Evolutionary conservation across 352 stramenopile species (phyloP).

Genomic region (Phytophthora ohioensis): DNA sequence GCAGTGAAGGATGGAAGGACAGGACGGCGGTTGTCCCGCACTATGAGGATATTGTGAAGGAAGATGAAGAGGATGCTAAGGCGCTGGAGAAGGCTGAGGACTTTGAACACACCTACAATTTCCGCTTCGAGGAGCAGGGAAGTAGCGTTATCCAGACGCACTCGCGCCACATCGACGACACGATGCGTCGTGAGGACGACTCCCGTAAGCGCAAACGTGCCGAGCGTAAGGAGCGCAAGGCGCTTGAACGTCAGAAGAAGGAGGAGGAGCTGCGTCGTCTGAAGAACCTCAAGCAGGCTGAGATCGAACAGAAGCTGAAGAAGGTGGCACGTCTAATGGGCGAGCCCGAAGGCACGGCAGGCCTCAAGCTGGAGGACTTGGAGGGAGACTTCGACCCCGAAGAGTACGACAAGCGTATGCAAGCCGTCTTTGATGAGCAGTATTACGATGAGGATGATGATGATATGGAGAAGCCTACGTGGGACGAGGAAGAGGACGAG

Average conservation of each 20-base stretch:
- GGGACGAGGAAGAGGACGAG: conserved; percentile 84
- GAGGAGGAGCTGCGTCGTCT: conserved; percentile 97
- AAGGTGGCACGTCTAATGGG: conserved; percentile 92
- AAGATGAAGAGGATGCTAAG: conserved; percentile 92
- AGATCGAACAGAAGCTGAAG: conserved; percentile 95
- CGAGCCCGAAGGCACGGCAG: conserved; percentile 47
- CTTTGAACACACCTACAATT: conserved; percentile 99
- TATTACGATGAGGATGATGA: conserved; percentile 95
- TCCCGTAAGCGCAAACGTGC: conserved; percentile 95
- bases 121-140: conserved; percentile 98
- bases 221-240: conserved; percentile 95
- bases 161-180: conserved; percentile 84
- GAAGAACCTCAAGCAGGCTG: conserved; percentile 98
- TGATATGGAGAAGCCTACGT: conserved; percentile 79
- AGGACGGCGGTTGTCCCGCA: conserved; percentile 68
- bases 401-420: conserved; percentile 97
- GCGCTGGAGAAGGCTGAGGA: conserved; percentile 95
- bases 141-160: conserved; percentile 89
- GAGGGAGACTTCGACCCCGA: conserved; percentile 98
- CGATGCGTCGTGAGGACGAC: conserved; percentile 97
- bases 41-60: conserved; percentile 89
- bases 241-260: conserved; percentile 95
- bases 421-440: conserved; percentile 97
- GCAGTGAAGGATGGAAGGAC: conserved; percentile 86
- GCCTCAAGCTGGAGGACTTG: conserved; percentile 77